Evolutionary conservation across 768 basidiomycete species (phyloP), one percentile per base, ranked within the genome.

Genomic region (Calocybe gangraenosa): DNA sequence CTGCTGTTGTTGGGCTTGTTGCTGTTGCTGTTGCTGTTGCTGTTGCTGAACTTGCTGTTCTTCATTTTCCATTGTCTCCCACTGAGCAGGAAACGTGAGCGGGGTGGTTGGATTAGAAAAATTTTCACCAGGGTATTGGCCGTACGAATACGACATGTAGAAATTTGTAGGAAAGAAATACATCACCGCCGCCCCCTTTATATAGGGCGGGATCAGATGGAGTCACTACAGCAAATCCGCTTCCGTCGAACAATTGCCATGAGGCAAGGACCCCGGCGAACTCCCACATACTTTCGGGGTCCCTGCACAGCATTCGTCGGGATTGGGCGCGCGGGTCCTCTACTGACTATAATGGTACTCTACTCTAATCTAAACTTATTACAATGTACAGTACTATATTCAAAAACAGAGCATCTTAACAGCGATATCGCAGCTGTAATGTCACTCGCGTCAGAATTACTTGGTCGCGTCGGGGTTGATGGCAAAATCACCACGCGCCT

Each of bases 71-170:
- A 67, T 63, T 21, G 67, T 66, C 56, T 67, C 64, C 69, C 70
- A 68, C 25, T 28, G 25, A 48, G 68, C 58, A 46, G 68, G 68
- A 62, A 70, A 44, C 52, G 52, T 37, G 56, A 66, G 66, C 9
- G 78, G 75, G 10, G 76, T 76, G 20, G 75, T 59, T 37, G 78
- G 70, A 53, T 65, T 66, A 21, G 76, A 73, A 59, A 68, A 68
- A 58, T 69, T 65, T 60, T 75, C 75, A 57, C 63, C 64, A 53
- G 66, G 59, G 63, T 68, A 71, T 52, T 72, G 69, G 50, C 58
- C 58, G 55, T 61, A 71, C 50, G 69, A 68, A 64, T 70, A 76
- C 58, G 76, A 75, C 75, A 76, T 77, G 62, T 59, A 52, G 57
- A 55, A 64, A 59, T 57, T 53, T 56, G 49, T 37, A 48, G 54